A percentile compares a stretch with the other conserved stretches of the same genome.
These are phyloP conservation scores for Kwoniella sp. DNA, from an alignment of 768 basidiomycete species.

Conservation along the genomic window DNA sequence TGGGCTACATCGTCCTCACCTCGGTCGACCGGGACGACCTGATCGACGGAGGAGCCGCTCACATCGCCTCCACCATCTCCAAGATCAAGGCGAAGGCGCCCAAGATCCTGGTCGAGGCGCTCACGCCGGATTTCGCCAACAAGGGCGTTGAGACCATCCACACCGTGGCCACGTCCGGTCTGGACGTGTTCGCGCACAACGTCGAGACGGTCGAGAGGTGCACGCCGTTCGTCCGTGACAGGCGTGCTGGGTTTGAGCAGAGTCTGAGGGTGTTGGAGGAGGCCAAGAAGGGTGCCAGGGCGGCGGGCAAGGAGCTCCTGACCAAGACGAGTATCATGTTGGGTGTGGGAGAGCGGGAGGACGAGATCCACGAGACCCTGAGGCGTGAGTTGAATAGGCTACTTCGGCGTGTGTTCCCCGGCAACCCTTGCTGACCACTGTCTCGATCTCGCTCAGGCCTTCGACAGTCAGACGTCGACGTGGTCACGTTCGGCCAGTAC, in stretches of 20 bases:
- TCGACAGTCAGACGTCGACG: constrained; percentile 81
- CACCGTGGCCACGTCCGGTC: constrained; percentile 79
- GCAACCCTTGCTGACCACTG: not conserved
- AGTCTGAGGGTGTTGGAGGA: constrained; percentile 53
- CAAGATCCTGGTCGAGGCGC: constrained; percentile 89
- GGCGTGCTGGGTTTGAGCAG: constrained; percentile 77
- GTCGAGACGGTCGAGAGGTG: constrained; percentile 91
- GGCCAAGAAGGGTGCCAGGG: constrained; percentile 46
- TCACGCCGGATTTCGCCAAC: constrained; percentile 91
- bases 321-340: constrained; percentile 99
- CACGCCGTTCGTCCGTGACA: constrained; percentile 91
- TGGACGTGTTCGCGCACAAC: constrained; percentile 98
- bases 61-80: constrained; percentile 90
- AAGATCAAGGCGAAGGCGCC: constrained; percentile 98
- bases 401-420: too few species aligned
- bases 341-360: constrained; percentile 83
- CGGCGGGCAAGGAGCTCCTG: constrained; percentile 57
- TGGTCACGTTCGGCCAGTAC: constrained; percentile 98
- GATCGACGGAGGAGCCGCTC: constrained; percentile 80
- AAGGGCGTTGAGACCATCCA: constrained; percentile 64
- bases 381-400: constrained; percentile 58
- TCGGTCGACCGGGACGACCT: constrained; percentile 96
- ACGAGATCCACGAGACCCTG: constrained; percentile 75
- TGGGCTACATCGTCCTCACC: constrained; percentile 96
- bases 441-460: constrained; percentile 60